Percentiles rank a stretch among this genome's conserved stretches.
phyloP scores from a whole-genome alignment of 495 filamentous ascomycete species.

The Wilcoxina mikolae region DNA sequence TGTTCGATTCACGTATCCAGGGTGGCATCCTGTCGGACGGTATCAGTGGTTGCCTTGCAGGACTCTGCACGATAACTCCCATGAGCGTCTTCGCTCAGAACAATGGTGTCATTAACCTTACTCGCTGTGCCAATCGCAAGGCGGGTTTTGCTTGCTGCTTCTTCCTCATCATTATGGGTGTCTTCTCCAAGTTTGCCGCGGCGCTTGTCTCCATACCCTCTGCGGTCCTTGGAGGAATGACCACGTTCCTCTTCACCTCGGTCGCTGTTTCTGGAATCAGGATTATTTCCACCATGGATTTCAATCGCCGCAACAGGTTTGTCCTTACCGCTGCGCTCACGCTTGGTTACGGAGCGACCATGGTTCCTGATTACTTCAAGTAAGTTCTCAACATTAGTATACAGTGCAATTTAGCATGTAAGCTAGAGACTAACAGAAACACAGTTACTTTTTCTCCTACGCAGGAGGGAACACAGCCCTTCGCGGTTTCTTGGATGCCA shows the following conservation, averaged over 20 bases:
- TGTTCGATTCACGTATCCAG: constrained; percentile 81
- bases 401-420: too few species aligned
- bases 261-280: constrained; percentile 77
- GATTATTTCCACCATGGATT: constrained; percentile 63
- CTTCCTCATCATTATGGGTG: constrained; percentile 65
- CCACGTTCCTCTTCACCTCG: constrained; percentile 73
- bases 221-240: constrained; percentile 80
- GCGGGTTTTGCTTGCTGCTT: constrained; percentile 65
- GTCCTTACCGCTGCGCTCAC: constrained; percentile 67
- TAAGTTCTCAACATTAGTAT: constrained; percentile 23
- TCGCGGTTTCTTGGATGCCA: constrained; percentile 68
- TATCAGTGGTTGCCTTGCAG: constrained; percentile 66
- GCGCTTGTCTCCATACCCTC: constrained; percentile 66
- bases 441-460: constrained; percentile 55
- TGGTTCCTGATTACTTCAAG: constrained; percentile 63
- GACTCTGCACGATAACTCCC: constrained; percentile 69
- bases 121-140: constrained; percentile 73
- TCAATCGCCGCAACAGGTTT: constrained; percentile 76
- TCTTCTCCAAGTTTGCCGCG: constrained; percentile 89
- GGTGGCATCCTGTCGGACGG: constrained; percentile 78
- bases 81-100: constrained; percentile 75
- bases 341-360: constrained; percentile 52
- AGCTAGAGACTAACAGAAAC: constrained; percentile 1
- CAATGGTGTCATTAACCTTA: constrained; percentile 84
- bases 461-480: constrained; percentile 53